Base-by-base conservation (phyloP, 23 red algal species). In the Gracilaria domingensis region DNA sequence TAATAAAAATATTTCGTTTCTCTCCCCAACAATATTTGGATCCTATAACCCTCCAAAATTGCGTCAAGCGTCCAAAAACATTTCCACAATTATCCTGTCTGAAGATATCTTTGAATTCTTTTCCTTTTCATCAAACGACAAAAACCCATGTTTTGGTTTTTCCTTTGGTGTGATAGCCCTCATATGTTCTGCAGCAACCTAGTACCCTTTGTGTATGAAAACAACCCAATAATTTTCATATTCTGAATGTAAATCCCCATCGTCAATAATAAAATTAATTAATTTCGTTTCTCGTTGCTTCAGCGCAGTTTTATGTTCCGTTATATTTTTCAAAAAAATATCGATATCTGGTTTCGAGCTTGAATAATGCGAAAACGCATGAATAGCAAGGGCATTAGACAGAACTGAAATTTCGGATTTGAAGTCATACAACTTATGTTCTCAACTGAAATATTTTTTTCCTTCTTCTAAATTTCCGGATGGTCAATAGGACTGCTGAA, bases 51-150 rank as follows among this genome's bases (percentile, higher is more conserved):
- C 13, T 29, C 65, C 26, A 36, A 14, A 70, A 70, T 9, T 37
- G 65, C 4, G 7, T 37, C 5, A 70, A 84, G 35, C 80, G 51
- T 20, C 80, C 55, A 30, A 86, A 69, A 70, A 39, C 20, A 8
- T 86, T 71, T 72, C 82, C 12, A 86, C 57, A 86, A 71, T 86
- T 50, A 86, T 86, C 14, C 82, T 25, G 1, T 86, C 5, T 0
- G 56, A 71, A 47, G 59, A 69, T 67, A 86, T 55, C n/a, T 86
- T 86, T 0, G 4, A 25, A 26, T 86, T 70, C 26, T 34, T 37
- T 26, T 30, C 0, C 6, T 54, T 36, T 65, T 71, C 82, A 5
- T 51, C 36, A 8, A 29, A 12, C 44, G 24, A 40, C 25, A 86
- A 38, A 51, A 45, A 51, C 14, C 39, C 59, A 48, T 54, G n/a